Evolutionary conservation across 228 moss, liverwort and hornwort genomes (phyloP), one percentile per base, ranked within the genome.

Genomic region (Sphagnum magellanicum): DNA sequence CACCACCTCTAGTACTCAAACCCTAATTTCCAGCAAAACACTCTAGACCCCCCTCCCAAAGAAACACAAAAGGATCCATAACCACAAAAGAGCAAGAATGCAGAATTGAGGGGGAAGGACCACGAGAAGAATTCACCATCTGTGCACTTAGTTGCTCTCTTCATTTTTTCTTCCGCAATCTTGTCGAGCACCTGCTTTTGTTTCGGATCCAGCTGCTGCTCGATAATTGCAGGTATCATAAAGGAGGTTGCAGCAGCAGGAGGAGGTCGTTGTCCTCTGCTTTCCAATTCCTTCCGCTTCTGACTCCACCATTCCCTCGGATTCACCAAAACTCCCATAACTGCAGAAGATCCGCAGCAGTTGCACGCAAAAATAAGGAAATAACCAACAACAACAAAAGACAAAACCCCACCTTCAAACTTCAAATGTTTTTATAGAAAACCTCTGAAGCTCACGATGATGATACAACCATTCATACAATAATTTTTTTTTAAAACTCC

Each of bases 211-310:
- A 67, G 71, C 50, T 74, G 77, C 6, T 76, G 75, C 64, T 85
- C 85, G 71, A 78, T 78, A 32, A 74, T 69, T 0, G 85, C 81
- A 0, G 81, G 75, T 61, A 85, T 81, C 85, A 85, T 85, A 52
- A 32, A 32, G 32, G 32, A 32, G 32, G 32, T 32, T 32, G 32
- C 32, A 32, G 32, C 32, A 32, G 32, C 81, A 81, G 46, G 12
- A 59, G 17, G 46, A 14, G 53, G 13, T 52, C 5, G 65, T 50
- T 4, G 32, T 16, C 46, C 62, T 55, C 53, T 59, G 7, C 65
- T 64, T 48, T 66, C 70, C 67, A 80, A 63, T 58, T 67, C 69
- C 68, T 73, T 67, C 72, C 73, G 71, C 69, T 16, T 79, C 63
- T 75, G 74, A 64, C 69, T 80, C 84, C 84, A 84, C 84, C 84